Conservation (phyloP, 2,329 filamentous ascomycete species). For the Pestalotiopsis sp. region DNA sequence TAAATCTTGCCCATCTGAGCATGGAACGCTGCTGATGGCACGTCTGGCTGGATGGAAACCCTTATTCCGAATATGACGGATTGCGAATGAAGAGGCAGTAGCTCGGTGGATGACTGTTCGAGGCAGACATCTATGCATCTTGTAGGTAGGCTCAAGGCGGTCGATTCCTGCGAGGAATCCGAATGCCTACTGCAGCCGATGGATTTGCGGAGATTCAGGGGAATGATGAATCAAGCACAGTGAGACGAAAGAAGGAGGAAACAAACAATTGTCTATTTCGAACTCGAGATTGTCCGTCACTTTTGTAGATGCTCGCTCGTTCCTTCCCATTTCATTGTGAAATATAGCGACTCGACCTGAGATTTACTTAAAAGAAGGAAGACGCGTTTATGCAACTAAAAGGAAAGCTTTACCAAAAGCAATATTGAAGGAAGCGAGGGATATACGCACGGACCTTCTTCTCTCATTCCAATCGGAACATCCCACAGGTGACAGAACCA, state of each 20-base stretch:
- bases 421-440: not conserved
- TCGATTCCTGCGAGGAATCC: not conserved
- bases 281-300: not conserved
- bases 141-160: not conserved
- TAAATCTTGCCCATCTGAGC: slow-evolving; percentile 15
- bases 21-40: not conserved
- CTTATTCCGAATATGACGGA: accelerated
- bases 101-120: not conserved
- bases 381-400: not conserved
- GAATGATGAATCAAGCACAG: not conserved
- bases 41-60: not conserved
- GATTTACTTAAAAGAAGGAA: not conserved
- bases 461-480: not conserved
- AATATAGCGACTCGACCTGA: not conserved
- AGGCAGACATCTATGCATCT: not conserved
- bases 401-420: not conserved
- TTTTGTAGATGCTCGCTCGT: not conserved
- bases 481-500: too few species aligned
- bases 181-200: not conserved
- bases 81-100: not conserved
- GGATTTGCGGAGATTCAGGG: too few species aligned
- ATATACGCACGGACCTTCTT: not conserved
- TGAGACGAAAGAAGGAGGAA: not conserved
- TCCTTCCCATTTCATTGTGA: not conserved
- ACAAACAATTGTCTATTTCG: not conserved